Base-by-base conservation (phyloP, 2,329 filamentous ascomycete genomes). In the Corinectria fuckeliana region DNA sequence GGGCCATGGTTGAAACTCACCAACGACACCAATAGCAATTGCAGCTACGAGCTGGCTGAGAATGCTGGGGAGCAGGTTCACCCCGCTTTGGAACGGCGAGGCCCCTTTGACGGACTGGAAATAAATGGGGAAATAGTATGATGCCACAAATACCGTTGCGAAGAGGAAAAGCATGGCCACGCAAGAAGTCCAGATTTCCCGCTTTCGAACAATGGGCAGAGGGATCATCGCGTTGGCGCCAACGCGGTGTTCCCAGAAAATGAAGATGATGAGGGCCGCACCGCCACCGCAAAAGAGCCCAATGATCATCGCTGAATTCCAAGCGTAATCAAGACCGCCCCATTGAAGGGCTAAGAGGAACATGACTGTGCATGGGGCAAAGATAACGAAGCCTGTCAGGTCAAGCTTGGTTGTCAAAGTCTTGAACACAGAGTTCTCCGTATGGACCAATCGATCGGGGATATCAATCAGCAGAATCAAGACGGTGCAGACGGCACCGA, bases 301-400 rank as follows among this genome's bases (percentile, higher is more conserved):
- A 23, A 84, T 78, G 18, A 82, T 70, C 2, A 71, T 74, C 11
- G 75, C 66, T 62, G 76, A 78, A 41, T 73, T 72, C 83, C 82
- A 85, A 1, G 80, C 47, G 55, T 80, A 78, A 47, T 76, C 65
- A 18, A 74, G 71, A 4, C 83, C 83, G 7, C 82, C 83, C 76
- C 79, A 85, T 61, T 85, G 78, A 21, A 85, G 74, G 2, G 80
- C 83, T 1, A 86, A 73, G n/a, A 85, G 72, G 21, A 84, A 70
- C 67, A 78, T 80, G 50, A 84, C 71, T 11, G 83, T 75, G 6
- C 77, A 75, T 0, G 82, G 80, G 1, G 81, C 74, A 58, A 84
- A 75, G 47, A 82, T 65, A 5, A 66, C 60, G 11, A 79, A 78
- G 23, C 82, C 82, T 1, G 76, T 55, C 4, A 81, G 64, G 62